Percentiles rank a stretch among this genome's conserved stretches.
phyloP scores from a whole-genome alignment of 2,329 filamentous ascomycete genomes.

The Colletotrichum lentis region DNA sequence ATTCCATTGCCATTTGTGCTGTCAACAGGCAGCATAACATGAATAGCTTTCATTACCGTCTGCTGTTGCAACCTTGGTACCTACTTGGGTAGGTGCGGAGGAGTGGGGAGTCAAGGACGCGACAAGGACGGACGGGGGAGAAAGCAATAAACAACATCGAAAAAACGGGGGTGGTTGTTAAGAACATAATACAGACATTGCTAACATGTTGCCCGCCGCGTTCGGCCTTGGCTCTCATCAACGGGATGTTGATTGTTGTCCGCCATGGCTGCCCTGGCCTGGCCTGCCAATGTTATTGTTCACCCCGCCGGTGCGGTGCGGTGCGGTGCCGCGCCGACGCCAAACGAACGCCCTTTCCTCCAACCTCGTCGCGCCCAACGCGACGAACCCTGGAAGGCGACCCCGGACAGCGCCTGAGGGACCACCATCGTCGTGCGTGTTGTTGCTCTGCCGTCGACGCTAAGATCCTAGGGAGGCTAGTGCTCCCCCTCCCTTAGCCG shows the following conservation, averaged over 20 bases:
- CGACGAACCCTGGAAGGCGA: slow-evolving; percentile 1
- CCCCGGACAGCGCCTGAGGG: slow-evolving; percentile 7
- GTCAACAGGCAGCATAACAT: too few relatives aligned
- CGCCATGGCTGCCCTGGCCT: background rate
- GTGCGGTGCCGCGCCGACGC: slow-evolving; percentile 5
- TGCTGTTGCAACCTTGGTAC: too few relatives aligned
- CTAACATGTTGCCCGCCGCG: slow-evolving; percentile 2
- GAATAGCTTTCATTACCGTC: too few relatives aligned
- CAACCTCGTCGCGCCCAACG: slow-evolving; percentile 2
- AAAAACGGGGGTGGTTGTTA: background rate
- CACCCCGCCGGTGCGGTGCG: background rate
- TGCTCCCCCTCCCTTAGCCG: slow-evolving; percentile 15
- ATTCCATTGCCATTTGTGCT: too few relatives aligned
- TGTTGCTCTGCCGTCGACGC: slow-evolving; percentile 35
- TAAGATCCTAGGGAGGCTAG: slow-evolving; percentile 16
- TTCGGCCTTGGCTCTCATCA: background rate
- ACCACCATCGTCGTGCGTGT: slow-evolving; percentile 6
- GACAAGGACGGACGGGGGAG: too few relatives aligned
- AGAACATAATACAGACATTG: background rate
- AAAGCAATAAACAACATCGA: too few relatives aligned
- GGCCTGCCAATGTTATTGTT: slow-evolving; percentile 8
- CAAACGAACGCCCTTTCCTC: slow-evolving; percentile 7
- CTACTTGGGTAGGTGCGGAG: too few relatives aligned
- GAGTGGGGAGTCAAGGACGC: too few relatives aligned
- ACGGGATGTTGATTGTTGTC: slow-evolving; percentile 18